A percentile compares a stretch with the other conserved stretches of the same genome.
Evolutionary conservation across 83 land plant species (phyloP).

Genomic region (Diphasiastrum complanatum): DNA sequence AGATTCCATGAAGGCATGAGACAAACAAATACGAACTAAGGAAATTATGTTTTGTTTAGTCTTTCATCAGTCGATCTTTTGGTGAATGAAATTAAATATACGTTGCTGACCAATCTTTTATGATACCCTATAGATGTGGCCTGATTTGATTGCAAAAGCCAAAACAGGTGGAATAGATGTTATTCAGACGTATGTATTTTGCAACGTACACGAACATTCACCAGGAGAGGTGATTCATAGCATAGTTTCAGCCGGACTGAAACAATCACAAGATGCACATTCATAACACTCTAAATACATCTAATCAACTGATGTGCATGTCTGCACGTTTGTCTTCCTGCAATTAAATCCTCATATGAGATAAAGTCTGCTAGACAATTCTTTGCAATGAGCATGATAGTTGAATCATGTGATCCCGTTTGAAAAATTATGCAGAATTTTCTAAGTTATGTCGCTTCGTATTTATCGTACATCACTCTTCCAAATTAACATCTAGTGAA

Average conservation of each 20-base stretch:
- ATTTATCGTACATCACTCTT: too few relatives aligned
- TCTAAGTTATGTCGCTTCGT: too few relatives aligned
- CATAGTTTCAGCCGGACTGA: not conserved
- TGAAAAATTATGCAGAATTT: too few relatives aligned
- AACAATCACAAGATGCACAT: not conserved
- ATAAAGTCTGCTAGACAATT: too few relatives aligned
- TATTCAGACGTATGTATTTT: conserved; percentile 64
- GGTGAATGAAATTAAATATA: not conserved
- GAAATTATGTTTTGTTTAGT: not conserved
- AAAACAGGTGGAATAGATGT: conserved; percentile 75
- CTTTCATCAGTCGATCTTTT: not conserved
- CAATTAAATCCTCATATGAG: too few relatives aligned
- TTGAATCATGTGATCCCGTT: too few relatives aligned
- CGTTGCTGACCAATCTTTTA: not conserved
- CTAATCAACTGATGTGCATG: too few relatives aligned
- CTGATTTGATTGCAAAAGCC: conserved; percentile 52
- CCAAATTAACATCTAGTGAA: too few relatives aligned
- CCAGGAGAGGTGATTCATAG: conserved; percentile 48
- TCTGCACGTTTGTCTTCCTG: too few relatives aligned
- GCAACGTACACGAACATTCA: conserved; percentile 72
- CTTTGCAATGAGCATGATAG: too few relatives aligned
- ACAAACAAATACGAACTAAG: too few relatives aligned
- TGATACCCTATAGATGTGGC: conserved; percentile 57
- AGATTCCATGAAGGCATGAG: too few relatives aligned
- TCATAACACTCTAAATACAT: not conserved